A percentile compares a stretch with the other conserved stretches of the same genome.
Evolutionary conservation across 495 filamentous ascomycete genomes (phyloP).

Genomic region (Trypethelium eluteriae): DNA sequence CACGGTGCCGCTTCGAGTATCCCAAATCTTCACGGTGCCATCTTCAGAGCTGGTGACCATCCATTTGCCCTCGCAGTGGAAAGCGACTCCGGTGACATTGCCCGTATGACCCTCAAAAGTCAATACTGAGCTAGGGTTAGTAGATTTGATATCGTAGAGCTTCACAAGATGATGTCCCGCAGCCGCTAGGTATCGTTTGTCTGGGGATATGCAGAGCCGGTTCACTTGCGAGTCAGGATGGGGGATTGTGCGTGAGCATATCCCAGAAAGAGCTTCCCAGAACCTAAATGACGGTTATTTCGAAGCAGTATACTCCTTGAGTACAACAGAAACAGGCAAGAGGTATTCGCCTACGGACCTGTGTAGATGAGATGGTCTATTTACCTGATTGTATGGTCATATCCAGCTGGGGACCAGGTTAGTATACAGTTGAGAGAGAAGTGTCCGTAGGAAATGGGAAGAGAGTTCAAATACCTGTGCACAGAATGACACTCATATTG

Average conservation of each 20-base stretch:
- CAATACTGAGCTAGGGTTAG: conserved; percentile 83
- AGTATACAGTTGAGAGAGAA: conserved; percentile 21
- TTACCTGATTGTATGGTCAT: conserved; percentile 97
- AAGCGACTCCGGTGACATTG: conserved; percentile 93
- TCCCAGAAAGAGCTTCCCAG: conserved; percentile 96
- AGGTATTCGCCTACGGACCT: too few species aligned
- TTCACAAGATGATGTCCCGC: conserved; percentile 93
- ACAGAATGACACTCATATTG: conserved; percentile 77
- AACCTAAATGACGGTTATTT: conserved; percentile 50
- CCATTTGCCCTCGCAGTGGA: conserved; percentile 98
- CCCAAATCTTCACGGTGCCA: conserved; percentile 97
- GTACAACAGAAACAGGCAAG: too few species aligned
- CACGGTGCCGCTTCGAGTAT: conserved; percentile 77
- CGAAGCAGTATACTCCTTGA: too few species aligned
- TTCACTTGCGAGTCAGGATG: conserved; percentile 98
- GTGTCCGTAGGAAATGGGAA: conserved; percentile 26
- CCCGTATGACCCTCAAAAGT: conserved; percentile 91
- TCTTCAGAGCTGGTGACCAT: conserved; percentile 99
- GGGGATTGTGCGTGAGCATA: conserved; percentile 95
- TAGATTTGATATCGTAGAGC: conserved; percentile 94
- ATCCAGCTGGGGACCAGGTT: conserved; percentile 59
- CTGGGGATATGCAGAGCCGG: conserved; percentile 93
- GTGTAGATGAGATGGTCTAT: conserved; percentile 19
- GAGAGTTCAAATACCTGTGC: conserved; percentile 53
- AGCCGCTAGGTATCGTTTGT: conserved; percentile 91